A percentile compares a stretch with the other conserved stretches of the same genome.
phyloP scores from a whole-genome alignment of 2,329 filamentous ascomycete species.

The Fusarium sp. region DNA sequence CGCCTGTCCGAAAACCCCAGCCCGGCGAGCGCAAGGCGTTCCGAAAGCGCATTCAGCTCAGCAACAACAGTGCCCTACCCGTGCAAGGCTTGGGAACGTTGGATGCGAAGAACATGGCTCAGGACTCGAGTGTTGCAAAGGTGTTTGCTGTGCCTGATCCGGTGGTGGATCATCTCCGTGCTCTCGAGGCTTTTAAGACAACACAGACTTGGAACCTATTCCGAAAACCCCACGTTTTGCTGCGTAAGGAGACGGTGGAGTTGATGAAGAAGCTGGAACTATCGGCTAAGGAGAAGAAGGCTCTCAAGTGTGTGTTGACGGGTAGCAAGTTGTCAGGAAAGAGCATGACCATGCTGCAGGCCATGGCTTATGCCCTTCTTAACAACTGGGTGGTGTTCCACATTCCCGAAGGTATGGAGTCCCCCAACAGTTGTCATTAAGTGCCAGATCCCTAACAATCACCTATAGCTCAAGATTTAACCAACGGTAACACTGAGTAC shows the following conservation, averaged over 20 bases:
- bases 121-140: slow-evolving; percentile 69
- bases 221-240: slow-evolving; percentile 80
- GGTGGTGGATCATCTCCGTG: slow-evolving; percentile 83
- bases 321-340: slow-evolving; percentile 85
- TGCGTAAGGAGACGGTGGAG: slow-evolving; percentile 82
- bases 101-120: slow-evolving; percentile 65
- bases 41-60: slow-evolving; percentile 90
- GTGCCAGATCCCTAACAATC: slow-evolving; percentile 1
- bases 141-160: slow-evolving; percentile 77
- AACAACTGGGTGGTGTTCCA: slow-evolving; percentile 91
- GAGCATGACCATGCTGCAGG: slow-evolving; percentile 87
- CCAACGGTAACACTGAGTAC: slow-evolving; percentile 85
- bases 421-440: not conserved
- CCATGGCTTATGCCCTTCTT: slow-evolving; percentile 82
- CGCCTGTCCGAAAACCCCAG: slow-evolving; percentile 68
- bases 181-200: slow-evolving; percentile 90
- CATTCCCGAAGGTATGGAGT: slow-evolving; percentile 81
- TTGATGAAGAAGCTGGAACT: slow-evolving; percentile 74
- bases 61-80: slow-evolving; percentile 91
- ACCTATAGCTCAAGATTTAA: slow-evolving; percentile 77
- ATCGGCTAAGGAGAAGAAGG: slow-evolving; percentile 65
- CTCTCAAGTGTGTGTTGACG: slow-evolving; percentile 74
- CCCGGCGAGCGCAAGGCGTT: slow-evolving; percentile 88
- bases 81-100: slow-evolving; percentile 77
- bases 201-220: slow-evolving; percentile 92